A percentile compares a stretch with the other conserved stretches of the same genome.
Conservation (phyloP, 805 yeast genomes). For the Hanseniaspora valbyensis region DNA sequence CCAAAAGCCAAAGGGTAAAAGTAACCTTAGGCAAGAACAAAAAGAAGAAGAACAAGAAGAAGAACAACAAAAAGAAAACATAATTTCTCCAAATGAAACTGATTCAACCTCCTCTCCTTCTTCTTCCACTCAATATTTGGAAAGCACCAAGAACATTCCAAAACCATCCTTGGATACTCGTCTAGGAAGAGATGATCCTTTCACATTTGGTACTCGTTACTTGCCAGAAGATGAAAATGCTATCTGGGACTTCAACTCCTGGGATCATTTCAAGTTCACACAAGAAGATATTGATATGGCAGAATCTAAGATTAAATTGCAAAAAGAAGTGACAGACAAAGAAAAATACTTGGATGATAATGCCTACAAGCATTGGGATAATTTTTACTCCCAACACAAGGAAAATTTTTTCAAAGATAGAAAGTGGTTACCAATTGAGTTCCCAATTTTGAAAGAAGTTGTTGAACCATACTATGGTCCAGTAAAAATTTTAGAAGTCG, state of each 20-base stretch:
- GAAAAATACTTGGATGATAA: constrained; percentile 64
- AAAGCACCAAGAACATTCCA: constrained; percentile 10
- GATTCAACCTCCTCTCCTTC: too few species aligned
- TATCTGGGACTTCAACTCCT: constrained; percentile 85
- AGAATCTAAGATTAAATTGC: constrained; percentile 58
- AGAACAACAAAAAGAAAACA: constrained; percentile 23
- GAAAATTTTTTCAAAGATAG: constrained; percentile 95
- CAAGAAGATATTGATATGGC: constrained; percentile 75
- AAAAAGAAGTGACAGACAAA: constrained; percentile 80
- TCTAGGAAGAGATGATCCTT: constrained; percentile 78
- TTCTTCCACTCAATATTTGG: not conserved
- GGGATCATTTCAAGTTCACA: constrained; percentile 97
- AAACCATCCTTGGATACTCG: constrained; percentile 31
- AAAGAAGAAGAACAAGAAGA: constrained; percentile 26
- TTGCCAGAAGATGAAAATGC: constrained; percentile 49
- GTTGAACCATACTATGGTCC: constrained; percentile 65
- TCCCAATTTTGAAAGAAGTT: constrained; percentile 71
- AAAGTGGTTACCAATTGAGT: constrained; percentile 91
- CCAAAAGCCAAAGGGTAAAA: constrained; percentile 11
- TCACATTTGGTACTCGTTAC: constrained; percentile 79
- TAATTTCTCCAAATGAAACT: too few species aligned
- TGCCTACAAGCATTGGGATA: constrained; percentile 93
- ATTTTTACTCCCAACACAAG: constrained; percentile 77
- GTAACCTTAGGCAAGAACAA: constrained; percentile 18
- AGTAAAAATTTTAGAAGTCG: constrained; percentile 72